These are phyloP conservation scores for Tylopilus subfusipes DNA, from an alignment of 768 basidiomycete species.

Conservation along the genomic window DNA sequence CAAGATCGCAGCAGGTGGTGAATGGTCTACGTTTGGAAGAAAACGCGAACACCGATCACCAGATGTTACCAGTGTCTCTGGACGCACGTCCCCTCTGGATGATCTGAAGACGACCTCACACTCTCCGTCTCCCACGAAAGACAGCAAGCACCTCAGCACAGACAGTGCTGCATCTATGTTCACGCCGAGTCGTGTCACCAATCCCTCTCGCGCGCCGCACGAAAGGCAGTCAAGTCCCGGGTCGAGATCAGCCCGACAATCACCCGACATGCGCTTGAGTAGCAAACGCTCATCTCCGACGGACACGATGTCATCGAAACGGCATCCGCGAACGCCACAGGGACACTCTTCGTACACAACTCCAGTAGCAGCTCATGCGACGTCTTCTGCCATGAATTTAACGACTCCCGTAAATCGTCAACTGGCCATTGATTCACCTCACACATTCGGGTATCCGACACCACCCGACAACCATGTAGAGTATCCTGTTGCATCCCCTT, in stretches of 20 bases:
- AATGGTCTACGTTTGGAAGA: slow-evolving; percentile 38
- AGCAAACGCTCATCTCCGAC: slow-evolving; percentile 32
- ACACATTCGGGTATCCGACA: slow-evolving; percentile 40
- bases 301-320: slow-evolving; percentile 26
- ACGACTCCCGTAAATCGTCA: slow-evolving; percentile 29
- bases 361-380: slow-evolving; percentile 10
- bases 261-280: slow-evolving; percentile 13
- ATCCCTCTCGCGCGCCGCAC: slow-evolving; percentile 1
- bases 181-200: slow-evolving; percentile 19
- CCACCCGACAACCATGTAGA: slow-evolving; percentile 24
- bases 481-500: slow-evolving; percentile 28
- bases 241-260: slow-evolving; percentile 18
- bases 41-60: slow-evolving; percentile 14
- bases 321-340: slow-evolving; percentile 26
- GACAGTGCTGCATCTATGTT: slow-evolving; percentile 19
- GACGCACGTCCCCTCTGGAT: slow-evolving; percentile 8
- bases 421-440: slow-evolving; percentile 34
- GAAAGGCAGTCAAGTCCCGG: slow-evolving; percentile 10
- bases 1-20: slow-evolving; percentile 18
- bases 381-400: slow-evolving; percentile 15
- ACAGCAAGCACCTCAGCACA: slow-evolving; percentile 9
- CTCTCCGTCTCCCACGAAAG: slow-evolving; percentile 21
- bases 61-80: slow-evolving; percentile 16
- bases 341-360: slow-evolving; percentile 18
- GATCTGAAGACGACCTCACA: slow-evolving; percentile 11